phyloP scores from a whole-genome alignment of 805 yeast species.

The Starmerella bombicola region DNA sequence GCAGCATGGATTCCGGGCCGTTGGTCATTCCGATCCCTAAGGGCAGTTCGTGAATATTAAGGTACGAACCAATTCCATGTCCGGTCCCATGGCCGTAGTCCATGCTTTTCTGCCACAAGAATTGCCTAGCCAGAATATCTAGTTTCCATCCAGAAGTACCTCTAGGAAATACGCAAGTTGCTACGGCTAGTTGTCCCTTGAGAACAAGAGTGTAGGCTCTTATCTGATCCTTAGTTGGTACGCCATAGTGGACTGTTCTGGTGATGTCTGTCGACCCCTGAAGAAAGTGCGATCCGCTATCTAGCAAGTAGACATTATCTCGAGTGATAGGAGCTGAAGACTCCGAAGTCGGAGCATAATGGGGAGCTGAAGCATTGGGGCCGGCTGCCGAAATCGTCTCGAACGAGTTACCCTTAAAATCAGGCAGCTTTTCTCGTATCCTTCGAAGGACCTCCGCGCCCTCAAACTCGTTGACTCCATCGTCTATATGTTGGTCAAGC shows the following conservation, averaged over 20 bases:
- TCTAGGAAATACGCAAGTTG: conserved; percentile 66
- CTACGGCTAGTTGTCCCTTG: conserved; percentile 83
- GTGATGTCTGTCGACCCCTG: conserved; percentile 98
- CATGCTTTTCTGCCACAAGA: conserved; percentile 67
- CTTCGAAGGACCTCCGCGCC: conserved; percentile 44
- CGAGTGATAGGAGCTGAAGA: conserved; percentile 52
- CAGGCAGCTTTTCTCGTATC: conserved; percentile 30
- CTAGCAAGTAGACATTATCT: conserved; percentile 59
- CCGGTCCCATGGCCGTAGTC: conserved; percentile 95
- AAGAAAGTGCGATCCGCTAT: conserved; percentile 82
- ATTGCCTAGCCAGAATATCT: conserved; percentile 75
- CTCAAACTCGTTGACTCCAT: conserved; percentile 41
- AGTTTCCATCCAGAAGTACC: conserved; percentile 63
- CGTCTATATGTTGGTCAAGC: conserved; percentile 52
- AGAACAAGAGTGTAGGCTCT: conserved; percentile 71
- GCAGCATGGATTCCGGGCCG: conserved; percentile 40
- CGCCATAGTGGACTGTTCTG: conserved; percentile 62
- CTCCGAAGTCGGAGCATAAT: conserved; percentile 51
- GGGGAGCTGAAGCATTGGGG: conserved; percentile 64
- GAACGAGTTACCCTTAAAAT: conserved; percentile 49
- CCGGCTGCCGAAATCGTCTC: conserved; percentile 68
- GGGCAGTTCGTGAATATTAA: conserved; percentile 92
- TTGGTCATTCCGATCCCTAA: conserved; percentile 48
- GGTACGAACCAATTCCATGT: conserved; percentile 85
- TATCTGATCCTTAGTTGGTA: conserved; percentile 46